Evolutionary conservation across 2,329 filamentous ascomycete species (phyloP).

Genomic region (Ophiostoma sp.): DNA sequence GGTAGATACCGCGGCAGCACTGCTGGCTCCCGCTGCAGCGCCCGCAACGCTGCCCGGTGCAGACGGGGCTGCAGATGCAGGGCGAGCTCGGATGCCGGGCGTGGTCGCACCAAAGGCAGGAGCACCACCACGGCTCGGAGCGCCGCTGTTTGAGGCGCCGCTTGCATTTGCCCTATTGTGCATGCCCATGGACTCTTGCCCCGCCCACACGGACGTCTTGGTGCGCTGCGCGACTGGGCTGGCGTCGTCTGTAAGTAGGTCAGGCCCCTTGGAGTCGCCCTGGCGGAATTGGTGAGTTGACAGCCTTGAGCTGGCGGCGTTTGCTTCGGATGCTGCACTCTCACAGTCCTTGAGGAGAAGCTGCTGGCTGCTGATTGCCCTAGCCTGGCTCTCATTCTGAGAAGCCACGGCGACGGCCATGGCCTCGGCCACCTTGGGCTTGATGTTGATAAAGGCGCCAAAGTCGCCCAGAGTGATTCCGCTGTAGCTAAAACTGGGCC

Average conservation of each 20-base stretch:
- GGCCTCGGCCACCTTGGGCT: slow-evolving; percentile 19
- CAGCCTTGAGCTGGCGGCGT: background rate
- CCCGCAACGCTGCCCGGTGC: background rate
- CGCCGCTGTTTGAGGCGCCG: background rate
- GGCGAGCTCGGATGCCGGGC: background rate
- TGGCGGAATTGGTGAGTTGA: slow-evolving; percentile 25
- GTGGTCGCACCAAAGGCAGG: background rate
- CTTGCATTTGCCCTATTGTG: background rate
- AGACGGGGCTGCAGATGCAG: background rate
- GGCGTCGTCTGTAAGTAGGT: slow-evolving; percentile 27
- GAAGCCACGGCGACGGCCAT: background rate
- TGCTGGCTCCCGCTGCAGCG: background rate
- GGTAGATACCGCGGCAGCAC: background rate
- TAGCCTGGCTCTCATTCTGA: background rate
- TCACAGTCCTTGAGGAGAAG: background rate
- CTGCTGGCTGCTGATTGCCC: slow-evolving; percentile 7
- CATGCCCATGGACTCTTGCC: slow-evolving; percentile 20
- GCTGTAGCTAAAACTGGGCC: slow-evolving; percentile 24
- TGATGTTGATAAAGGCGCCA: slow-evolving; percentile 27
- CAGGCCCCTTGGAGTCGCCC: slow-evolving; percentile 26
- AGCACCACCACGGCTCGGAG: background rate
- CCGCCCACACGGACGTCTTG: slow-evolving; percentile 20
- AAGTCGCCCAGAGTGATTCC: slow-evolving; percentile 23
- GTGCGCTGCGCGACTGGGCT: background rate
- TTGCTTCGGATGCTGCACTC: background rate